Evolutionary conservation across 1,284 basidiomycete species (phyloP), one percentile per base, ranked within the genome.

Genomic region (Fistulinella staudtii): DNA sequence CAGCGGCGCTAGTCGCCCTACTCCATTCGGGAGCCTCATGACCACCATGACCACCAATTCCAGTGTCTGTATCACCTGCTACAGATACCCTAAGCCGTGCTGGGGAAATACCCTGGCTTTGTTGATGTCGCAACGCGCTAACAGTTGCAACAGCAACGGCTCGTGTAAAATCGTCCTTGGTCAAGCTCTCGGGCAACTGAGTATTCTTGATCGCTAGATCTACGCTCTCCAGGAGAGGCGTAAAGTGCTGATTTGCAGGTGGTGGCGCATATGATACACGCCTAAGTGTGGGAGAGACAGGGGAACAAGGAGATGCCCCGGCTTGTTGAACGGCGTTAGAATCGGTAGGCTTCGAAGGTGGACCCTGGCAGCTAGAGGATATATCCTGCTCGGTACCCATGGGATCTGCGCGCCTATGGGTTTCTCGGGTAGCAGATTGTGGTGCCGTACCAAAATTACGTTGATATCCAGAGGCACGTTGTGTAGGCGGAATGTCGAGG

Each of bases 11-110:
- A 10, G 84, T 84, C 10, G 73, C 76, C 39, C 93, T 74, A 56
- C 91, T 96, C 93, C 93, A 98, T 37, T 91, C 92, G 1, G 96
- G 96, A 7, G 86, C 94, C 57, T 99, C 95, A 60, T 99, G 96
- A 0, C 91, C 94, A 21, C 83, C 83, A 61, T 86, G 80, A 9
- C 76, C 85, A 18, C 73, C 72, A 33, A 55, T 83, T 11, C 73
- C 74, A 34, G 58, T 72, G 22, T 73, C 70, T 17, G 56, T 60
- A 29, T 60, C 63, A 17, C 56, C 60, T 31, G 50, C 57, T 14
- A 56, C 63, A 1, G 61, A 65, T 11, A 54, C 42, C 41, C 71
- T 63, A 15, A 58, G 49, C 47, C 78, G 64, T 15, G 68, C 69
- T 20, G 77, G 69, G 18, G 77, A 76, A 17, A 76, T 67, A 3